These are phyloP conservation scores for Aegilops sharonensis DNA, from an alignment of 176 grass and related monocot species.

Conservation along the genomic window DNA sequence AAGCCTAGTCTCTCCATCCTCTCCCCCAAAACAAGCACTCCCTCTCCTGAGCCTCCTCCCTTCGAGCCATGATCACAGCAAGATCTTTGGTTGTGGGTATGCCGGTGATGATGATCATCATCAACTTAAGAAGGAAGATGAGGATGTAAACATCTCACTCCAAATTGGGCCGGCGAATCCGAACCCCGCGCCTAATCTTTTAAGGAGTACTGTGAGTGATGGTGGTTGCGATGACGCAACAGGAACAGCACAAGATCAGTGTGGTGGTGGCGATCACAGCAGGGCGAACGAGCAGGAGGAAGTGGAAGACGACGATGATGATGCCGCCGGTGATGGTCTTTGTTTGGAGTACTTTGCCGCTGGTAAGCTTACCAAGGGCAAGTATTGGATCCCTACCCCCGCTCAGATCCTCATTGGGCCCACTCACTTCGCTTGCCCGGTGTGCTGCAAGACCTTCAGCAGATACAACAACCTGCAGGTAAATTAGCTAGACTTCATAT, in stretches of 20 bases:
- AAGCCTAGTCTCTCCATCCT: constrained; percentile 26
- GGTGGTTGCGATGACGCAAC: neutral
- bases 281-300: constrained; percentile 19
- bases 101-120: neutral
- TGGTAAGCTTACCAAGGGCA: constrained; percentile 59
- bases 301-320: neutral
- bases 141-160: constrained; percentile 28
- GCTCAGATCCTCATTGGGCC: constrained; percentile 72
- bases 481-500: neutral
- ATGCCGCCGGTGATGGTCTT: neutral
- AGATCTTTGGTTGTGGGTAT: neutral
- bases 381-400: constrained; percentile 69
- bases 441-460: constrained; percentile 69
- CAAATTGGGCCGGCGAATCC: constrained; percentile 29
- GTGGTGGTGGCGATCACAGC: constrained; percentile 19
- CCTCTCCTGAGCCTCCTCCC: constrained; percentile 61
- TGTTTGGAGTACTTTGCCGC: constrained; percentile 37
- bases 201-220: neutral
- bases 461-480: constrained; percentile 83
- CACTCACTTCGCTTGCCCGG: constrained; percentile 57
- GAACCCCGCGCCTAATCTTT: neutral
- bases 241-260: neutral
- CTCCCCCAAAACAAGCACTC: constrained; percentile 23
- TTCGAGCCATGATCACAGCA: constrained; percentile 17
- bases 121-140: neutral